Percentiles rank a stretch among this genome's conserved stretches.
These are phyloP conservation scores for Lentinula boryana DNA, from an alignment of 768 basidiomycete species.

Conservation along the genomic window DNA sequence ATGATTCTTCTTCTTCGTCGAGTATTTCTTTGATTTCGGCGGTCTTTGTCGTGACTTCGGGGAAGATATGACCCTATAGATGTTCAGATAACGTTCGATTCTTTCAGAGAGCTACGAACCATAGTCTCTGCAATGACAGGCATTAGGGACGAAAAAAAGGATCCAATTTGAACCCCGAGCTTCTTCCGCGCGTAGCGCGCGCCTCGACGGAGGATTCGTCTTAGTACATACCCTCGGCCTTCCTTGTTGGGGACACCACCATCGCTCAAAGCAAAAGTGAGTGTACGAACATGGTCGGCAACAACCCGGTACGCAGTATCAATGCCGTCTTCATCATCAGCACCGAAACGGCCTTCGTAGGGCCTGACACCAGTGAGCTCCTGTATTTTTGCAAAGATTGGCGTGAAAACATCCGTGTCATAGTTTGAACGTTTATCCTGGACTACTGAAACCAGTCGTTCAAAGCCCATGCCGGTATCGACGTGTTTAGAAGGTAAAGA, in stretches of 20 bases:
- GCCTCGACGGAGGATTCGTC: slow-evolving; percentile 88
- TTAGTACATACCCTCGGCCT: slow-evolving; percentile 94
- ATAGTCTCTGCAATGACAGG: slow-evolving; percentile 87
- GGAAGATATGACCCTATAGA: slow-evolving; percentile 76
- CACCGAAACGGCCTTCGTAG: slow-evolving; percentile 88
- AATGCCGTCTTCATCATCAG: slow-evolving; percentile 91
- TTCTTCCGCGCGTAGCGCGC: slow-evolving; percentile 96
- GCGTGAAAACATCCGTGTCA: slow-evolving; percentile 92
- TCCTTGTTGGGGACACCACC: slow-evolving; percentile 96
- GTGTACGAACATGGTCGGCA: slow-evolving; percentile 92
- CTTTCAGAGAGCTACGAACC: slow-evolving; percentile 36
- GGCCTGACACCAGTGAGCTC: slow-evolving; percentile 83
- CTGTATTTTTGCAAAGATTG: slow-evolving; percentile 83
- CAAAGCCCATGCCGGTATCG: slow-evolving; percentile 99
- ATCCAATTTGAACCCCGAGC: slow-evolving; percentile 85
- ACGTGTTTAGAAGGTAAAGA: slow-evolving; percentile 89
- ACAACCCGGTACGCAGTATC: slow-evolving; percentile 98
- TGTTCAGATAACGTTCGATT: slow-evolving; percentile 6
- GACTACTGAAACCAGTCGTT: slow-evolving; percentile 90
- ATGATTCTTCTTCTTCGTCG: slow-evolving; percentile 96
- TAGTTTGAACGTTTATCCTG: slow-evolving; percentile 94
- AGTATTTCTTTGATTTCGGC: slow-evolving; percentile 90
- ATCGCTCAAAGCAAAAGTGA: slow-evolving; percentile 94
- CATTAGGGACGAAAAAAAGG: slow-evolving; percentile 90
- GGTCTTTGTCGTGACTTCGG: slow-evolving; percentile 81